These are phyloP conservation scores for Lachancea kluyveri DNA, from an alignment of 805 yeast genomes.

Conservation along the genomic window DNA sequence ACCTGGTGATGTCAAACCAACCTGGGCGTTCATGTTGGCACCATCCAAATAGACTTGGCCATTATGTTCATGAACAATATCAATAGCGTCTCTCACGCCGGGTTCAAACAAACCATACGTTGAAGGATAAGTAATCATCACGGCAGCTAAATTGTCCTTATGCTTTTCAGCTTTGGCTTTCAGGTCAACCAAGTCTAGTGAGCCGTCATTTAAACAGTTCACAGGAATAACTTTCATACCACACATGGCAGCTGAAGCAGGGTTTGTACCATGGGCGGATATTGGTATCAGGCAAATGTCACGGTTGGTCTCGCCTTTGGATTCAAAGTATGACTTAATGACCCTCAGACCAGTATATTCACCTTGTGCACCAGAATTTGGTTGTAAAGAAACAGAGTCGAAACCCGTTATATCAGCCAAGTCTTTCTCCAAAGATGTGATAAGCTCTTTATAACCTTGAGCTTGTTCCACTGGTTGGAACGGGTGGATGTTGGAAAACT, in stretches of 20 bases:
- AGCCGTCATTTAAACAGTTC: conserved; percentile 80
- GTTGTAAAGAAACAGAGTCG: conserved; percentile 85
- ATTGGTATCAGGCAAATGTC: conserved; percentile 92
- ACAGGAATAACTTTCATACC: conserved; percentile 92
- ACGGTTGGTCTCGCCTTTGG: conserved; percentile 65
- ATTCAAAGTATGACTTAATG: conserved; percentile 67
- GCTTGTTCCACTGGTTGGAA: conserved; percentile 89
- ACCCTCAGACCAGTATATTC: conserved; percentile 92
- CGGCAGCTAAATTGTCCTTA: conserved; percentile 69
- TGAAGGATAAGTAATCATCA: conserved; percentile 96
- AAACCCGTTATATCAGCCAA: conserved; percentile 91
- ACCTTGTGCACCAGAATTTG: conserved; percentile 98
- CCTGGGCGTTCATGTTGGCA: conserved; percentile 99
- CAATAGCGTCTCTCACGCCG: conserved; percentile 76
- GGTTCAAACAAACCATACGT: conserved; percentile 97
- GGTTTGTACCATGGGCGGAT: conserved; percentile 97
- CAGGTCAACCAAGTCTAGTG: conserved; percentile 76
- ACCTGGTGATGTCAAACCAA: conserved; percentile 95
- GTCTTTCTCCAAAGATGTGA: conserved; percentile 73
- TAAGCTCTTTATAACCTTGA: conserved; percentile 73
- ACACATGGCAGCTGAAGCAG: conserved; percentile 97
- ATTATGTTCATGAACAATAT: conserved; percentile 77
- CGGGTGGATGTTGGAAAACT: conserved; percentile 83
- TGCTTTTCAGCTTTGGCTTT: conserved; percentile 65
- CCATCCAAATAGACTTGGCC: conserved; percentile 98